Evolutionary conservation across 2,329 filamentous ascomycete genomes (phyloP).

Genomic region (Penicillium sp.): DNA sequence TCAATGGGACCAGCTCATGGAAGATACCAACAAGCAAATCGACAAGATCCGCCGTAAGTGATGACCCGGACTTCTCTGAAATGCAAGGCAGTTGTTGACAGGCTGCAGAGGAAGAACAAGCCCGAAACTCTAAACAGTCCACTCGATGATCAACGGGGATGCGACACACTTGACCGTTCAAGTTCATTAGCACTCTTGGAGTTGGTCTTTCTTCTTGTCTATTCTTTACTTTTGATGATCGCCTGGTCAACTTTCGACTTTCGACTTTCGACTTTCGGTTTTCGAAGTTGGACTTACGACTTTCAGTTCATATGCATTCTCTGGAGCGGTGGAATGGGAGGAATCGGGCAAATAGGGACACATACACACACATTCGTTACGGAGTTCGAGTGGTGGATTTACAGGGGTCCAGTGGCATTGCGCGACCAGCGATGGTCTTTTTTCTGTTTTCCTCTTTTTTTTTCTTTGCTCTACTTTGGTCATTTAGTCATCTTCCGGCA

Average conservation of each 20-base stretch:
- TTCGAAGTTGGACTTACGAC: neutral
- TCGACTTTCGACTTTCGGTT: no score
- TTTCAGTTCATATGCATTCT: neutral
- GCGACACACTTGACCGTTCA: neutral
- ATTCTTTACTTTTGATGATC: neutral
- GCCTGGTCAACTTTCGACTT: neutral
- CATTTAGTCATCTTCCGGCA: neutral
- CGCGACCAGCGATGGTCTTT: neutral
- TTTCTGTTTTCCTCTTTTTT: no score
- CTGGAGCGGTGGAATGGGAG: neutral
- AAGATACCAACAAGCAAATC: conserved; percentile 16
- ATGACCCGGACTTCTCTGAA: neutral
- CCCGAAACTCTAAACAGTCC: conserved; percentile 5
- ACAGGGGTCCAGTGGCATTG: conserved; percentile 1
- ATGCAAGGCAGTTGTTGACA: conserved; percentile 11
- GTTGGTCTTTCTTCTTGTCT: neutral
- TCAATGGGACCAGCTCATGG: conserved; percentile 17
- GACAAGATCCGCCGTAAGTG: conserved; percentile 16
- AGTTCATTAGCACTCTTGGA: neutral
- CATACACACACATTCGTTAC: neutral
- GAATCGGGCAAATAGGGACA: neutral
- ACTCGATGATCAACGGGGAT: neutral
- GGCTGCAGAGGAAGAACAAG: conserved; percentile 15
- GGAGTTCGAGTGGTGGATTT: neutral
- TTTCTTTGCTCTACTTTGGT: neutral